Percentiles rank a stretch among this genome's conserved stretches.
These are phyloP conservation scores for Podaxis pistillaris DNA, from an alignment of 768 basidiomycete genomes.

Conservation along the genomic window DNA sequence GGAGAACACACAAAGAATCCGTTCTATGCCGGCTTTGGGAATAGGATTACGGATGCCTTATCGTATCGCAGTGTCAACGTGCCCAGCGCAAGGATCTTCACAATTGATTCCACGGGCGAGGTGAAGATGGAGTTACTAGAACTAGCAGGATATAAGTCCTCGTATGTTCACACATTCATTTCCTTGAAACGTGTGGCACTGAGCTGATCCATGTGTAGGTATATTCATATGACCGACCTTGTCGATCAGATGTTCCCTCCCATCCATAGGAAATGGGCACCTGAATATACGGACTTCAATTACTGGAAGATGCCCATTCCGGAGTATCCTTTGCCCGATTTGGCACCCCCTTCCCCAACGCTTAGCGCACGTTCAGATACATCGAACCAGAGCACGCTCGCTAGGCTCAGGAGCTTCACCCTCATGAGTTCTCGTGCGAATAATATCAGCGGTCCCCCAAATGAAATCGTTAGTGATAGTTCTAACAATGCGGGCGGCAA, in stretches of 20 bases:
- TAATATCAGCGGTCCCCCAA: slow-evolving; percentile 5
- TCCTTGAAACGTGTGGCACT: background rate
- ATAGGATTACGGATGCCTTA: slow-evolving; percentile 95
- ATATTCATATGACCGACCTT: slow-evolving; percentile 99
- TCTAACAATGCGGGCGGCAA: slow-evolving; percentile 11
- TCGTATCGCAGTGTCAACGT: slow-evolving; percentile 97
- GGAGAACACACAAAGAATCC: slow-evolving; percentile 68
- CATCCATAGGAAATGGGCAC: slow-evolving; percentile 82
- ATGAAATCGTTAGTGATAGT: background rate
- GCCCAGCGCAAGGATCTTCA: slow-evolving; percentile 93
- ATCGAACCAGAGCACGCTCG: slow-evolving; percentile 68
- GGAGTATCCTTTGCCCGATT: slow-evolving; percentile 76
- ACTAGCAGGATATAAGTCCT: slow-evolving; percentile 94
- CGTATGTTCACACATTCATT: slow-evolving; percentile 46
- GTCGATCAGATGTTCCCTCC: slow-evolving; percentile 99
- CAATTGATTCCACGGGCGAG: slow-evolving; percentile 91
- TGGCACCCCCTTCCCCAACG: slow-evolving; percentile 87
- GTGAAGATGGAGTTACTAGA: slow-evolving; percentile 98
- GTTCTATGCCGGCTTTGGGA: slow-evolving; percentile 98
- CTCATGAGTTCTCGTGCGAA: slow-evolving; percentile 43
- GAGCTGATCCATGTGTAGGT: slow-evolving; percentile 43
- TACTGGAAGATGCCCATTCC: slow-evolving; percentile 87
- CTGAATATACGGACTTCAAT: slow-evolving; percentile 96
- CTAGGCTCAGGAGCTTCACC: slow-evolving; percentile 76
- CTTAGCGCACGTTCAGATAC: slow-evolving; percentile 92